Evolutionary conservation across 257 asterid species (phyloP).

Genomic region (Penstemon barbatus): DNA sequence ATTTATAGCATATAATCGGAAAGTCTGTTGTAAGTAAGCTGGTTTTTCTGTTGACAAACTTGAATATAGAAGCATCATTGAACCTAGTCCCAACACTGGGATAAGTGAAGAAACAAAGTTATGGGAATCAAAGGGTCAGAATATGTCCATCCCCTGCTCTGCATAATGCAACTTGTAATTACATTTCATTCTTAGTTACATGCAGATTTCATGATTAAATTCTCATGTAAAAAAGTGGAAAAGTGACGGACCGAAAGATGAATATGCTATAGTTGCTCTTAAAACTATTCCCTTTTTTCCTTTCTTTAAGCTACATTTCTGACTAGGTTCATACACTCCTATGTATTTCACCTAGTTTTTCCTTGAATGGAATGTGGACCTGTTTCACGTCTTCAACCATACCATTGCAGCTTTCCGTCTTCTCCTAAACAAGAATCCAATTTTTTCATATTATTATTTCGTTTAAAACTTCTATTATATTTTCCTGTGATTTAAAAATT

Average conservation of each 20-base stretch:
- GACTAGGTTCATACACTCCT: conserved; percentile 23
- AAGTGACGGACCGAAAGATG: conserved; percentile 1
- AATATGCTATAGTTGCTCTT: no score
- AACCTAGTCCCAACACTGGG: conserved; percentile 15
- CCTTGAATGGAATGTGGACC: conserved; percentile 1
- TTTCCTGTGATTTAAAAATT: no score
- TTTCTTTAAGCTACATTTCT: not conserved
- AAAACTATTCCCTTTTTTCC: conserved; percentile 11
- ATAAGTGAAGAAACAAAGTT: not conserved
- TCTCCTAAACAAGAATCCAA: not conserved
- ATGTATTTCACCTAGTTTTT: not conserved
- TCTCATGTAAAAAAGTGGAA: not conserved
- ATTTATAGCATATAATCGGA: conserved; percentile 40
- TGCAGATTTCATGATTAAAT: not conserved
- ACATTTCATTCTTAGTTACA: not conserved
- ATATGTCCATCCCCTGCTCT: not conserved
- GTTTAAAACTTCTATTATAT: no score
- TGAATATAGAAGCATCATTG: not conserved
- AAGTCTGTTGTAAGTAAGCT: conserved; percentile 48
- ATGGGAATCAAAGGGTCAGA: not conserved
- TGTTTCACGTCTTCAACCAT: not conserved
- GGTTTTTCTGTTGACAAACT: no score
- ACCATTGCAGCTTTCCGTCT: not conserved
- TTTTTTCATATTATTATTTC: not conserved
- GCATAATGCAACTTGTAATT: not conserved